These are phyloP conservation scores for Yamadazyma mexicana DNA, from an alignment of 1,139 yeast species.

Conservation along the genomic window DNA sequence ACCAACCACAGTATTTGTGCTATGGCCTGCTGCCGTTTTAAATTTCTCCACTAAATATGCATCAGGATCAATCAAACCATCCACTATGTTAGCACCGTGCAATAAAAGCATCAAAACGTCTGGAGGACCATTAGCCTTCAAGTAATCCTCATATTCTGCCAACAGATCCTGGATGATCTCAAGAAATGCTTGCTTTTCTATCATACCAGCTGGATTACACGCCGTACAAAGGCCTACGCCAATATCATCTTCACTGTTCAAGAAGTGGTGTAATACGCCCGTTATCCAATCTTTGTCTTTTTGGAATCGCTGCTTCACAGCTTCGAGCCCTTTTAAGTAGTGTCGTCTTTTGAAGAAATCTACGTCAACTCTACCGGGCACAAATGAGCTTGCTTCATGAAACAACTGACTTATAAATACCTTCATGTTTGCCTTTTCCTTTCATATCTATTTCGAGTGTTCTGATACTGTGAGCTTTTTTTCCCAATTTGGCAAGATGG, in stretches of 20 bases:
- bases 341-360: constrained; percentile 8
- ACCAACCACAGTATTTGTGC: constrained; percentile 6
- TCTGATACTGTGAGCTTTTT: too few relatives aligned
- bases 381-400: constrained; percentile 3
- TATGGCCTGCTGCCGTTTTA: constrained; percentile 2
- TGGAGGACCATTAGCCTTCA: constrained; percentile 8
- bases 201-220: constrained; percentile 10
- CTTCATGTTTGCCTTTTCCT: neutral
- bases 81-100: constrained; percentile 12
- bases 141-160: constrained; percentile 5
- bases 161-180: constrained; percentile 8
- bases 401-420: neutral
- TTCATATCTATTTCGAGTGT: too few relatives aligned
- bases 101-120: constrained; percentile 10
- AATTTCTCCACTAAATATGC: constrained; percentile 8
- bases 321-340: constrained; percentile 8
- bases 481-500: too few relatives aligned
- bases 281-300: constrained; percentile 10
- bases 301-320: constrained; percentile 5
- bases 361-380: constrained; percentile 6
- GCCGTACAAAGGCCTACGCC: constrained; percentile 11
- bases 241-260: constrained; percentile 5
- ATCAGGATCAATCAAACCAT: constrained; percentile 9
- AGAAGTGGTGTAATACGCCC: constrained; percentile 5
- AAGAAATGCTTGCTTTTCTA: constrained; percentile 7